phyloP scores from a whole-genome alignment of 108 stramenopile genomes.

The Stephanodiscus triporus region DNA sequence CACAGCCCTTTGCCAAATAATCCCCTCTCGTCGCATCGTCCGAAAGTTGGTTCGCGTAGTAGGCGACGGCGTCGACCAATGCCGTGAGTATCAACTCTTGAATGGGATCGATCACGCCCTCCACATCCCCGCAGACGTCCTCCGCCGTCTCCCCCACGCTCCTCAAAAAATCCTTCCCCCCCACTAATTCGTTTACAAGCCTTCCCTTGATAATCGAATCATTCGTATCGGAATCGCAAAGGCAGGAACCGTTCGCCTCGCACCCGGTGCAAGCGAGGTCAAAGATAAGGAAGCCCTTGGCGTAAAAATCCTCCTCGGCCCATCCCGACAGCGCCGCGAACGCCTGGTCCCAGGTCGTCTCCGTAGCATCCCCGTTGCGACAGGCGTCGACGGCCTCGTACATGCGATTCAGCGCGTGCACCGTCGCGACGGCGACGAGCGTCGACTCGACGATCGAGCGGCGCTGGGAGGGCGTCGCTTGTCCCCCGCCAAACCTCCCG shows the following conservation, averaged over 20 bases:
- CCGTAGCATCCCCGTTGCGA: conserved; percentile 5
- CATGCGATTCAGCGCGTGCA: conserved; percentile 64
- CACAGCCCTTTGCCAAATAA: conserved; percentile 28
- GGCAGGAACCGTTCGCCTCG: too few species aligned
- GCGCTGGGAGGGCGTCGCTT: conserved; percentile 45
- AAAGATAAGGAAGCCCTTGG: conserved; percentile 20
- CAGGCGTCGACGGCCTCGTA: conserved; percentile 71
- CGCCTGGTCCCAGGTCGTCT: conserved; percentile 66
- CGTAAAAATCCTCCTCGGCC: conserved; percentile 53
- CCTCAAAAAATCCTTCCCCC: conserved; percentile 9
- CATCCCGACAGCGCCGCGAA: conserved; percentile 71
- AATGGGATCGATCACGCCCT: conserved; percentile 1
- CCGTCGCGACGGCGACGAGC: conserved; percentile 54
- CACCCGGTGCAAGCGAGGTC: conserved; percentile 18
- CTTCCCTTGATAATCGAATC: conserved; percentile 26
- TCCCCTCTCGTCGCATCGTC: conserved; percentile 11
- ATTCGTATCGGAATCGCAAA: conserved; percentile 7
- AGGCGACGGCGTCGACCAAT: conserved; percentile 33
- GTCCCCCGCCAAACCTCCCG: conserved; percentile 13
- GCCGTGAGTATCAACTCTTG: conserved; percentile 21
- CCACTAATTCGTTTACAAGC: conserved; percentile 11
- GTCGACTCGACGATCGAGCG: conserved; percentile 48
- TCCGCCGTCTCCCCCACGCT: too few species aligned
- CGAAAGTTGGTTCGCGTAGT: conserved; percentile 17
- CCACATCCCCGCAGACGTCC: conserved; percentile 19